Evolutionary conservation across 345 rosid species (phyloP), one percentile per base, ranked within the genome.

Genomic region (Atalantia buxifolia): DNA sequence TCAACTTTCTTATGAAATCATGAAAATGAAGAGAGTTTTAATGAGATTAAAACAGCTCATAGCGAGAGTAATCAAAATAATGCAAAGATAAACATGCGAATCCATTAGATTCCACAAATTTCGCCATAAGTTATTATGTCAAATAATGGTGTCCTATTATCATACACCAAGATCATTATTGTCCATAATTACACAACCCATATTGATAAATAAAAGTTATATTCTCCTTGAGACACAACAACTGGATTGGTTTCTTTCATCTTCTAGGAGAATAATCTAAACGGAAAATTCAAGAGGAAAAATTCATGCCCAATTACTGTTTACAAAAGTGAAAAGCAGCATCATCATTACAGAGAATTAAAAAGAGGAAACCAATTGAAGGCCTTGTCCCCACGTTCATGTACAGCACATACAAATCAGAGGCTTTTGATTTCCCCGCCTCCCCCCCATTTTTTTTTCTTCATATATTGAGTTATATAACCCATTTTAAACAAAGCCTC

Each of bases 341-440:
- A 33, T 19, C 90, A 92, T 94, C 83, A 94, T 94, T 88, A 84
- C 89, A 80, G 69, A 75, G 72, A 81, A 80, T 84, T 75, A 77
- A 75, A 63, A 88, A 88, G 85, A 90, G 85, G 90, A 89, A 85
- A 80, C 86, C 66, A 88, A 88, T 85, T 72, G 85, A 89, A 75
- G 53, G 83, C 87, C 84, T 79, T 86, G 78, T 78, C 89, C 94
- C 95, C 95, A 89, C 95, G 76, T 36, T 73, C 76, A 73, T 66
- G 82, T 74, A 85, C 68, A 86, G 75, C 85, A 84, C 84, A 82
- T 79, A 80, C 70, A 81, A 84, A 83, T 85, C 86, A 84, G 85
- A 82, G 85, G 85, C 86, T 85, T 86, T 88, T 83, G 76, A 62
- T 74, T 75, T 81, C 63, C 68, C 84, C 83, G 80, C 68, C 36